Base-by-base conservation (phyloP, 495 filamentous ascomycete genomes). In the Penicillium ochrochloron region DNA sequence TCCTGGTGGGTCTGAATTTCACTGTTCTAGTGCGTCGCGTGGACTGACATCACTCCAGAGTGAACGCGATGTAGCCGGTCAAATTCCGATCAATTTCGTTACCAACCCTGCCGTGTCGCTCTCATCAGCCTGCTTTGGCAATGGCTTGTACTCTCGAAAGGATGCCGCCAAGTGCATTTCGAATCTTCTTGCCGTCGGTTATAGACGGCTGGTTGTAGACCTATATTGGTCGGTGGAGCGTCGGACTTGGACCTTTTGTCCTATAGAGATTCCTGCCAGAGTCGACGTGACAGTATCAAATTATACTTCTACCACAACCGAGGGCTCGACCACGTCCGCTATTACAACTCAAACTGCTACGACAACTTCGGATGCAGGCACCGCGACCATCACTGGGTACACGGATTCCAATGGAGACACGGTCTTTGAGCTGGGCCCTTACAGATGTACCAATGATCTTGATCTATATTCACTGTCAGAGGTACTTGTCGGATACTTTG, bases 61-160 rank as follows among this genome's bases (percentile, higher is more conserved):
- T 35, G 83, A 89, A 73, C 76, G 88, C 73, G 88, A 90, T 78
- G 76, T 89, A 54, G 77, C 80, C 29, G 76, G 83, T 12, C 79
- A 81, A 60, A 76, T 89, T 25, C 88, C 88, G 7, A 79, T 90
- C 63, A 89, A 89, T 61, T 89, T 77, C 70, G 80, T 88, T 21
- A 85, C 82, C 14, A 76, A 76, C 21, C 83, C 87, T 7, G 83
- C 78, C 1, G 78, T 88, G 0, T 84, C 83, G 5, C 64, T 89
- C 17, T 78, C 77, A 2, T 78, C 81, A 19, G 87, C 85, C 17
- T 90, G 88, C 66, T 90, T 90, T 68, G 73, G 77, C 11, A 63
- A 83, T 63, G 73, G 77, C 19, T 70, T 75, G 25, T 89, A 84
- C 69, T 82, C 84, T 57, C 73, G 78, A 65, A 66, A 68, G 10